These are phyloP conservation scores for Claviceps sp. DNA, from an alignment of 2,329 filamentous ascomycete genomes.

Conservation along the genomic window DNA sequence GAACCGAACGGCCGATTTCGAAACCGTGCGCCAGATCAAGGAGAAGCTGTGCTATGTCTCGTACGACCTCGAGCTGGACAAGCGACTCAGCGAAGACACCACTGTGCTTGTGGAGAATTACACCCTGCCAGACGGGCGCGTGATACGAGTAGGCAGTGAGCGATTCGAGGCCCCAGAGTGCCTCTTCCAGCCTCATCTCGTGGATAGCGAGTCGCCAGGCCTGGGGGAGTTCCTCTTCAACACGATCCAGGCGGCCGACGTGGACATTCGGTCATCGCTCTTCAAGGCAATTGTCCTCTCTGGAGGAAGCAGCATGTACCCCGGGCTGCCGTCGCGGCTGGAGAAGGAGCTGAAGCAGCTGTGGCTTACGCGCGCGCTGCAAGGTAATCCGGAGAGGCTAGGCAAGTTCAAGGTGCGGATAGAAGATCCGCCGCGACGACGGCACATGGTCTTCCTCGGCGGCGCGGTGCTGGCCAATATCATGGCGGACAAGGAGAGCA, in stretches of 20 bases:
- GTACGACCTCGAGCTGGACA: slow-evolving; percentile 93
- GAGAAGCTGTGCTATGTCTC: slow-evolving; percentile 99
- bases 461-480: slow-evolving; percentile 95
- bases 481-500: slow-evolving; percentile 96
- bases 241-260: slow-evolving; percentile 90
- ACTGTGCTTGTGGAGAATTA: slow-evolving; percentile 96
- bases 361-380: slow-evolving; percentile 85
- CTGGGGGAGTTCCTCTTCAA: slow-evolving; percentile 98
- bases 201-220: slow-evolving; percentile 93
- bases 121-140: slow-evolving; percentile 88
- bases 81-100: slow-evolving; percentile 90
- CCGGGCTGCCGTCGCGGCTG: slow-evolving; percentile 79
- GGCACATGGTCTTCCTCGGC: slow-evolving; percentile 99
- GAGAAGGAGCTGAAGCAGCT: slow-evolving; percentile 99
- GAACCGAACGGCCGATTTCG: slow-evolving; percentile 96
- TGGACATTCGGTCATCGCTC: slow-evolving; percentile 83
- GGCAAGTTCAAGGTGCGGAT: slow-evolving; percentile 99
- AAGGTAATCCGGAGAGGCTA: slow-evolving; percentile 82
- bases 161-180: slow-evolving; percentile 97
- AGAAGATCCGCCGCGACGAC: slow-evolving; percentile 86
- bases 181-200: slow-evolving; percentile 94
- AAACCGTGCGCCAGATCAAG: slow-evolving; percentile 98
- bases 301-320: slow-evolving; percentile 98
- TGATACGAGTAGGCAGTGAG: slow-evolving; percentile 92
- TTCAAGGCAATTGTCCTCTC: slow-evolving; percentile 97